Evolutionary conservation across 2,329 filamentous ascomycete species (phyloP).

Genomic region (Colletotrichum spaethianum): DNA sequence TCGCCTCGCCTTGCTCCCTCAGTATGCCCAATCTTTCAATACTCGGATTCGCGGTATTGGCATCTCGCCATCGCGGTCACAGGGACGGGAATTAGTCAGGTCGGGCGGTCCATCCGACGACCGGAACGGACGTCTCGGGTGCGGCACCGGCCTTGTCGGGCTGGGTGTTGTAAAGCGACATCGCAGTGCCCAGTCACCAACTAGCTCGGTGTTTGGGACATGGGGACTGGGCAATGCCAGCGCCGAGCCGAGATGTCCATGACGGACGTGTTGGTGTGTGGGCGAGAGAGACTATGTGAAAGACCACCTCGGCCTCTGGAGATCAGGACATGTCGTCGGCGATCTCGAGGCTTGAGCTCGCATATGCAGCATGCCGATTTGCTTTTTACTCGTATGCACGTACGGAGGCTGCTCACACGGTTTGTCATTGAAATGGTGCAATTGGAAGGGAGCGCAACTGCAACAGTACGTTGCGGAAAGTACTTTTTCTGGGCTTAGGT

Average conservation of each 20-base stretch:
- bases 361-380: conserved; percentile 16
- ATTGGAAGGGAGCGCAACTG: background rate
- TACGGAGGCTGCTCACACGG: background rate
- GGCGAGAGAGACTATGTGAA: background rate
- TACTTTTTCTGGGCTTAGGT: conserved; percentile 24
- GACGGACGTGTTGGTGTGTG: background rate
- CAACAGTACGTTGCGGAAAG: background rate
- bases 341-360: background rate
- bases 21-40: background rate
- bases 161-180: background rate
- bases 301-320: background rate
- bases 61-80: conserved; percentile 5
- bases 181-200: background rate
- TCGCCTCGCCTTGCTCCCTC: background rate
- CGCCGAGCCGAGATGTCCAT: conserved; percentile 11
- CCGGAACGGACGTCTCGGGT: conserved; percentile 32
- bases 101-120: conserved; percentile 21
- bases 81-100: background rate
- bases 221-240: background rate
- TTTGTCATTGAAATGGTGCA: background rate
- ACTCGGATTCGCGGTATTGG: background rate
- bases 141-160: background rate
- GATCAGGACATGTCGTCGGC: conserved; percentile 14
- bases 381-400: conserved; percentile 9
- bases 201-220: conserved; percentile 11